Evolutionary conservation across 208 protist species (phyloP), one percentile per base, ranked within the genome.

Genomic region (Lotmaria passim): DNA sequence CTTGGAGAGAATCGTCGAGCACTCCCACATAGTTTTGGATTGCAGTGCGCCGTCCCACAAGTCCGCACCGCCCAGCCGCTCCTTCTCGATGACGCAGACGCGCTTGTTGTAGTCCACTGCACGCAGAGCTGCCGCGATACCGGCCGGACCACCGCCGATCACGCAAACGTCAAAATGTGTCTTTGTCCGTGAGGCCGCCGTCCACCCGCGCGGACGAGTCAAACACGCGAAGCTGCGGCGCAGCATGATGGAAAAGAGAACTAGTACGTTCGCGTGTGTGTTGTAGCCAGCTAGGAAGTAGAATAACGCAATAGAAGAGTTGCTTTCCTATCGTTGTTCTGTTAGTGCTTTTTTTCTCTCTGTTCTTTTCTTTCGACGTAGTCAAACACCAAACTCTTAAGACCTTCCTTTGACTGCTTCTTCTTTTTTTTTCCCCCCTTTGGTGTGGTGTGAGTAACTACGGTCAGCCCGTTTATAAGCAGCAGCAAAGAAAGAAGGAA

Each of bases 21-120:
- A 89, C 74, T 95, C 82, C 87, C 90, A 95, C 81, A 95, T 79
- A 7, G 83, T 85, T 64, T 95, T 93, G 10, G 90, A 93, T 73
- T 88, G 83, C 68, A 95, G 72, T 3, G 89, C 73, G 30, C 90
- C 90, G 55, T 95, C 77, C 87, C 90, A 95, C 73, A 95, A 53
- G 59, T 93, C 90, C 10, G 61, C 60, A 7, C 90, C 90, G 51
- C 90, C 90, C 12, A 95, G 34, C 7, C 82, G 81, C 2, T 66
- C 62, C 51, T 76, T 72, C 74, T 95, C 85, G 44, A 95, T 80
- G 23, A 95, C 51, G 63, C 85, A 91, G 15, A 93, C 90, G 14
- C 74, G 77, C 65, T 93, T 91, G 51, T 89, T 87, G 74, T 87
- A 90, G 28, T 87, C 77, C 14, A 79, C 83, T 15, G 87, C 90